Base-by-base conservation (phyloP, 2,329 filamentous ascomycete genomes). In the Ophiocordyceps sinensis region DNA sequence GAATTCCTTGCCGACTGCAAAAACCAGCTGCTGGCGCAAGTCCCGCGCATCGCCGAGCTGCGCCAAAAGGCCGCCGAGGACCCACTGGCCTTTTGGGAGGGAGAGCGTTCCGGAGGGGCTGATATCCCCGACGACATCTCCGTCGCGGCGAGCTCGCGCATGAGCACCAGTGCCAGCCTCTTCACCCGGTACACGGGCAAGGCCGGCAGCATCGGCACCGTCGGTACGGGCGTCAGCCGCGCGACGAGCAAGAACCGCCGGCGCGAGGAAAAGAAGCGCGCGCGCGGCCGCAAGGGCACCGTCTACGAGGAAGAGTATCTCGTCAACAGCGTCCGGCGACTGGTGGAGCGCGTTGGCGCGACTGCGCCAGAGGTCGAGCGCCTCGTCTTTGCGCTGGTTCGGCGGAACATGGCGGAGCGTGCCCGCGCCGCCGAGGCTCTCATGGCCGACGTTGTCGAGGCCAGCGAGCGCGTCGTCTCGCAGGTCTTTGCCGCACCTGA, bases 281-380 rank as follows among this genome's bases (percentile, higher is more conserved):
- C 91, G 0, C 71, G 86, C 8, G 91, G 91, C 21, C 89, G 94
- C 59, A 96, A 96, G 67, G 91, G 91, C 11, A 94, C 85, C 14
- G 85, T 98, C 5, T 98, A 98, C 60, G 91, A 98, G 60, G 89
- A 96, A 56, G 91, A 96, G 61, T 98, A 98, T 59, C 74, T 98
- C 5, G 80, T 94, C 44, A 91, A 88, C 58, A 89, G 82, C 50
- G 79, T 96, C 30, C 75, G 81, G 12, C 71, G 91, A 21, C 70
- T 98, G 29, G 75, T 94, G 13, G 86, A 94, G 58, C 73, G 88
- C 30, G 77, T 94, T 19, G 86, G 88, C 58, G 69, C 68, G 19
- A 72, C 81, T 3, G 73, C 78, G 39, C 70, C 75, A 1, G 91
- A 98, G 57, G 75, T 85, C 1, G 73, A 77, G 53, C 65, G 79